A percentile compares a stretch with the other conserved stretches of the same genome.
These are phyloP conservation scores for Gyrodon lividus DNA, from an alignment of 768 basidiomycete species.

Conservation along the genomic window DNA sequence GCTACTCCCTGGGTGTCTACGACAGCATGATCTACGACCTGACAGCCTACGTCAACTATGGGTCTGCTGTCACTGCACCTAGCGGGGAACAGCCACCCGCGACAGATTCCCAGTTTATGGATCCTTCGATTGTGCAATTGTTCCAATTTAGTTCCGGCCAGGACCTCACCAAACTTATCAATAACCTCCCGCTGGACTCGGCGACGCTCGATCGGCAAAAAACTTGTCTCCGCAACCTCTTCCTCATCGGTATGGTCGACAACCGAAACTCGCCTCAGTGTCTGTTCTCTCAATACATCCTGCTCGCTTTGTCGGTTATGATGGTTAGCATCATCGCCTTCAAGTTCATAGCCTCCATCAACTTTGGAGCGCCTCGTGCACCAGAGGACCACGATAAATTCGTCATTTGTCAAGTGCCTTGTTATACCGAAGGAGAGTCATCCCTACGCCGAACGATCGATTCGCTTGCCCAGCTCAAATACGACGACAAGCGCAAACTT, in stretches of 20 bases:
- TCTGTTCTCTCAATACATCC: constrained; percentile 85
- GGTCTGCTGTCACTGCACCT: constrained; percentile 56
- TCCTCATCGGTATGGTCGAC: constrained; percentile 89
- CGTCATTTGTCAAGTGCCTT: constrained; percentile 96
- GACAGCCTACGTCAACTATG: constrained; percentile 71
- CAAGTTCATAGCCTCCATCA: constrained; percentile 91
- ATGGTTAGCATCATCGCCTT: constrained; percentile 96
- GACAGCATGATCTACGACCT: constrained; percentile 85
- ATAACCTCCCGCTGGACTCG: constrained; percentile 59
- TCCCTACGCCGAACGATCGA: constrained; percentile 90
- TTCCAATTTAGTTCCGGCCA: constrained; percentile 73
- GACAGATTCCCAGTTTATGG: constrained; percentile 67
- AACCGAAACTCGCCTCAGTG: constrained; percentile 91
- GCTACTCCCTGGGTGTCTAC: constrained; percentile 80
- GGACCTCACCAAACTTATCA: constrained; percentile 77
- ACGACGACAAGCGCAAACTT: constrained; percentile 97
- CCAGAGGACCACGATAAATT: constrained; percentile 98
- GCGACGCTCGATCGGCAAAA: constrained; percentile 69
- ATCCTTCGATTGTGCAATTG: constrained; percentile 61
- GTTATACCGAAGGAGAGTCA: constrained; percentile 93
- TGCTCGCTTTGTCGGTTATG: constrained; percentile 83
- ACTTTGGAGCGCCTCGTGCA: constrained; percentile 74
- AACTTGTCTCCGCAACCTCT: constrained; percentile 89
- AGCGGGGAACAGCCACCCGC: constrained; percentile 42
- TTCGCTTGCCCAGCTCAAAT: constrained; percentile 89